phyloP scores from a whole-genome alignment of 1,284 basidiomycete genomes.

The Kwoniella shivajii region DNA sequence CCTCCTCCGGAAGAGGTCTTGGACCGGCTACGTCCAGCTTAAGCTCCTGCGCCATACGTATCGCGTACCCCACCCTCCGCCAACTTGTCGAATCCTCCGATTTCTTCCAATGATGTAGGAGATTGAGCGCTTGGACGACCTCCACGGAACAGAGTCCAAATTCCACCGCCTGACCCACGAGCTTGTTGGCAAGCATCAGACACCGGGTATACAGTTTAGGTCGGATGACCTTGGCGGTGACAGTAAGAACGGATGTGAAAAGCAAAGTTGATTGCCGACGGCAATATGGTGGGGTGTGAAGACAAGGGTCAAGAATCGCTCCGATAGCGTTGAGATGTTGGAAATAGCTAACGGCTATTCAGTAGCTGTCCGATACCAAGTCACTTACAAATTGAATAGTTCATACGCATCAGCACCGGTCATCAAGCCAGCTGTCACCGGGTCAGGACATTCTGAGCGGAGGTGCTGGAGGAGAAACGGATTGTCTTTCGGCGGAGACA shows the following conservation, averaged over 20 bases:
- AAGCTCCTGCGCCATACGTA: conserved; percentile 52
- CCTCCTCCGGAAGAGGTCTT: conserved; percentile 39
- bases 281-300: conserved; percentile 50
- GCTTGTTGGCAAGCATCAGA: conserved; percentile 43
- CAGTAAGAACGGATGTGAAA: conserved; percentile 53
- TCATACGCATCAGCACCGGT: conserved; percentile 35
- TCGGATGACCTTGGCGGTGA: conserved; percentile 50
- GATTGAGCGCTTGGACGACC: conserved; percentile 50
- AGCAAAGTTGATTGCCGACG: conserved; percentile 50
- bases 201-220: conserved; percentile 48
- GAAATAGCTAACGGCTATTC: conserved; percentile 28
- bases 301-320: conserved; percentile 47
- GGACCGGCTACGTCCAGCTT: conserved; percentile 38
- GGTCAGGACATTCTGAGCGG: conserved; percentile 31
- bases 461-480: conserved; percentile 10
- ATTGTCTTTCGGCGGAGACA: background rate
- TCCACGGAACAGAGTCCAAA: conserved; percentile 50
- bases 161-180: conserved; percentile 52
- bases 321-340: conserved; percentile 38
- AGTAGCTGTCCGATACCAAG: background rate
- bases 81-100: conserved; percentile 48
- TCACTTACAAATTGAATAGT: conserved; percentile 45
- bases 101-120: conserved; percentile 55
- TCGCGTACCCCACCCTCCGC: conserved; percentile 46
- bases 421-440: conserved; percentile 41